Base-by-base conservation (phyloP, 1,284 basidiomycete species). In the Fomitopsis schrenkii region DNA sequence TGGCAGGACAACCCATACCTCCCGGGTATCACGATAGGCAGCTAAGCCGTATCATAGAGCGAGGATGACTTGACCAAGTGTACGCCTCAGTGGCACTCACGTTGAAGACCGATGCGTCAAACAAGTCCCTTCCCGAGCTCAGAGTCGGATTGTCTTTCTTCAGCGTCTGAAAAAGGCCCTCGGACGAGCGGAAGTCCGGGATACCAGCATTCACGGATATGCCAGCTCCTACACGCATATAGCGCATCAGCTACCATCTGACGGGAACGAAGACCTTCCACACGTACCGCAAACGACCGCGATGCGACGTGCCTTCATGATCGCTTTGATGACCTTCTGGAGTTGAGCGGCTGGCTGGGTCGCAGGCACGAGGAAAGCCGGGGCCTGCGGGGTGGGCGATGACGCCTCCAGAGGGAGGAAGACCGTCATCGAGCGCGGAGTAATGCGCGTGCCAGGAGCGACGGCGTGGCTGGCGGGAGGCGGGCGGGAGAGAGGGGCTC, bases 151-250 rank as follows among this genome's bases (percentile, higher is more conserved):
- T 88, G 68, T 91, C 90, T 70, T 86, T 83, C 74, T 92, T 94
- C 66, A 90, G 75, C 53, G 84, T 83, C 67, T 88, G 86, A 74
- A 97, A 97, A 30, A 97, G 78, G 22, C 95, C 95, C 48, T 86
- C 84, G 5, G 90, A 76, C 1, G 92, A 95, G 66, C 95, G 81
- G 74, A 98, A 98, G 77, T 97, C 95, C 36, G 95, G 95, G 53
- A 98, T 97, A 53, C 93, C 90, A 58, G 93, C 93, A 44, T 88
- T 84, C 2, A 95, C 94, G 56, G 93, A 95, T 64, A 97, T 93
- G 36, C 95, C 95, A 57, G 95, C 95, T 63, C 94, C 94, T 93
- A n/a, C 36, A 35, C 17, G 28, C n/a, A 62, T 28, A 62, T 52
- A 2, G 57, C 48, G 17, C n/a, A 59, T 52, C 41, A 55, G 58